Evolutionary conservation across 2,329 filamentous ascomycete species (phyloP).

Genomic region (Massarina eburnea): DNA sequence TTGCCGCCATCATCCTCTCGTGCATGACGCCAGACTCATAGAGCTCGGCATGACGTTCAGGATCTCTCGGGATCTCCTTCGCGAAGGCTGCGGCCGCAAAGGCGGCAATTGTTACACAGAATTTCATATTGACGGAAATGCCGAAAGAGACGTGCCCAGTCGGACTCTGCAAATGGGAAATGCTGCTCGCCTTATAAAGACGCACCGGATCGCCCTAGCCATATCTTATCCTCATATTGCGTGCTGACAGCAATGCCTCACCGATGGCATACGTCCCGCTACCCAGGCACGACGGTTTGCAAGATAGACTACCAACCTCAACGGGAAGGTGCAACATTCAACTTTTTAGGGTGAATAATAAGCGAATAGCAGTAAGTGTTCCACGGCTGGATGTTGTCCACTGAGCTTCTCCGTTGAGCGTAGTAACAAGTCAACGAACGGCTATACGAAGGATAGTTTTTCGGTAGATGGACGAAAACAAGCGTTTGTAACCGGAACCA

Average conservation of each 20-base stretch:
- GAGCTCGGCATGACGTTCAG: slow-evolving; percentile 20
- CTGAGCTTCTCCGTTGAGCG: no score
- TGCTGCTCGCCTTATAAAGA: slow-evolving; percentile 6
- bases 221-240: slow-evolving; percentile 1
- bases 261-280: slow-evolving; percentile 24
- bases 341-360: no score
- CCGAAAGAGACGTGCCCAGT: background rate
- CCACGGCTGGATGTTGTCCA: no score
- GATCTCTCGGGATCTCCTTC: slow-evolving; percentile 23
- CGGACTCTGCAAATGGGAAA: slow-evolving; percentile 3
- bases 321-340: background rate
- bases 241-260: background rate
- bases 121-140: slow-evolving; percentile 15
- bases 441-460: no score
- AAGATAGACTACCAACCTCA: background rate
- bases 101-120: slow-evolving; percentile 13
- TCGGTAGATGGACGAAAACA: background rate
- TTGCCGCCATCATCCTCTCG: slow-evolving; percentile 31
- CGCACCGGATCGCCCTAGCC: background rate
- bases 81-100: slow-evolving; percentile 15
- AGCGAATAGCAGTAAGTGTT: no score
- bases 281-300: background rate
- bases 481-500: background rate
- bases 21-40: slow-evolving; percentile 35
- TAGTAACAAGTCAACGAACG: no score